A percentile compares a stretch with the other conserved stretches of the same genome.
Conservation (phyloP, 2,329 filamentous ascomycete species). For the Sporothrix luriei region DNA sequence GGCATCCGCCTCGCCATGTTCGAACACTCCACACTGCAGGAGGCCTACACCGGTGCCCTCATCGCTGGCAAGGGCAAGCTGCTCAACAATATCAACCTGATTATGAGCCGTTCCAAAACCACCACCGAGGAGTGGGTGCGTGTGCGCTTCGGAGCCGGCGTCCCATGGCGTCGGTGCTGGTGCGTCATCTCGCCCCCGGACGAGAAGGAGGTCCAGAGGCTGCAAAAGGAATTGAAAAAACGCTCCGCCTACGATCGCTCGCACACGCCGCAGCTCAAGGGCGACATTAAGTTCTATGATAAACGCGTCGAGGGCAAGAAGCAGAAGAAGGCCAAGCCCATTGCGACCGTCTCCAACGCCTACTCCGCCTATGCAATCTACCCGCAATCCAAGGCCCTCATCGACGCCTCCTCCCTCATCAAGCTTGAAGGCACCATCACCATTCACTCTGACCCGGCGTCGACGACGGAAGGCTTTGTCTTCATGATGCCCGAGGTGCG, state of each 20-base stretch:
- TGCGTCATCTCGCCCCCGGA: slow-evolving; percentile 91
- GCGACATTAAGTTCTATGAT: slow-evolving; percentile 94
- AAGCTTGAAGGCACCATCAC: slow-evolving; percentile 92
- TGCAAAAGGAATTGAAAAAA: slow-evolving; percentile 80
- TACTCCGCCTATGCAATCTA: slow-evolving; percentile 96
- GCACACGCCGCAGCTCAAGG: slow-evolving; percentile 68
- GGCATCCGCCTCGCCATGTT: slow-evolving; percentile 92
- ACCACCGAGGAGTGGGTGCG: slow-evolving; percentile 90
- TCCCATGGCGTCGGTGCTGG: slow-evolving; percentile 95
- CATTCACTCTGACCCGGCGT: slow-evolving; percentile 77
- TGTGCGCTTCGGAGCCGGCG: slow-evolving; percentile 92
- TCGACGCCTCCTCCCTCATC: slow-evolving; percentile 89
- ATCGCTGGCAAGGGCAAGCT: slow-evolving; percentile 91
- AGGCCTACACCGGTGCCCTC: slow-evolving; percentile 93
- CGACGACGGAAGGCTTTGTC: slow-evolving; percentile 86
- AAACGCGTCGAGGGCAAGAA: slow-evolving; percentile 73
- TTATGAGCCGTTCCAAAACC: slow-evolving; percentile 79
- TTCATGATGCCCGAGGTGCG: slow-evolving; percentile 97
- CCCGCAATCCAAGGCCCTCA: slow-evolving; percentile 87
- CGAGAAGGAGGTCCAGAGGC: slow-evolving; percentile 85
- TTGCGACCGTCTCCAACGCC: slow-evolving; percentile 87
- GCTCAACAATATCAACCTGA: slow-evolving; percentile 85
- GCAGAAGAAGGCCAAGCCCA: slow-evolving; percentile 86
- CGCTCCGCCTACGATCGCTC: slow-evolving; percentile 80
- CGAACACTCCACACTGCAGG: slow-evolving; percentile 88